Percentiles rank a stretch among this genome's conserved stretches.
Conservation (phyloP, 2,329 filamentous ascomycete species). For the Colletotrichum aenigma region DNA sequence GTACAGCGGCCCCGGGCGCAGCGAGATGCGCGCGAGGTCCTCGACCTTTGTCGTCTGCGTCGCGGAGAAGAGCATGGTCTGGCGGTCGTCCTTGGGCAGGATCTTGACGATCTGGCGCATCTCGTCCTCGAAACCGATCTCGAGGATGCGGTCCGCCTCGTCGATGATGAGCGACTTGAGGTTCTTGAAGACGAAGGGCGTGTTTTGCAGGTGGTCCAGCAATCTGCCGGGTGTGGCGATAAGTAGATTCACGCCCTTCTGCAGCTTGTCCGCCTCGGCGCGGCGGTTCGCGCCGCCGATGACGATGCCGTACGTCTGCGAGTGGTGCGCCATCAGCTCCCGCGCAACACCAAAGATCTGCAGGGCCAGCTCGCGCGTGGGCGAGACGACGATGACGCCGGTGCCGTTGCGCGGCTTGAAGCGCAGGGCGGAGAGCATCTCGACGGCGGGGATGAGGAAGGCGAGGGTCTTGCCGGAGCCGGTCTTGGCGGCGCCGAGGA, state of each 20-base stretch:
- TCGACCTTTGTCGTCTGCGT: constrained; percentile 99
- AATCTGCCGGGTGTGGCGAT: constrained; percentile 93
- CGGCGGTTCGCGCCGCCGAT: constrained; percentile 93
- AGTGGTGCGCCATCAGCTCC: constrained; percentile 91
- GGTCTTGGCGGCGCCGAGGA: constrained; percentile 94
- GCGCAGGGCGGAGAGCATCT: constrained; percentile 86
- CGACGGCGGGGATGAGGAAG: constrained; percentile 91
- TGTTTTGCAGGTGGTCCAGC: constrained; percentile 93
- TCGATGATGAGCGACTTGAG: constrained; percentile 92
- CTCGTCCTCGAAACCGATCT: constrained; percentile 98
- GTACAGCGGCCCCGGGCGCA: constrained; percentile 89
- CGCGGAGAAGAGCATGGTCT: constrained; percentile 98
- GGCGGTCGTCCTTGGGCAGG: constrained; percentile 81
- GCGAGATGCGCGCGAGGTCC: constrained; percentile 91
- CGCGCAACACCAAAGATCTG: constrained; percentile 96
- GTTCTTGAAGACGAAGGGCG: constrained; percentile 91
- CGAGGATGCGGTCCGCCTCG: constrained; percentile 94
- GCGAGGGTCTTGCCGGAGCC: constrained; percentile 95
- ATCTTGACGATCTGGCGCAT: constrained; percentile 98
- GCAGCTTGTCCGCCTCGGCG: constrained; percentile 92
- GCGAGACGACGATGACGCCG: constrained; percentile 90
- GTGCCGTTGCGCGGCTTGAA: constrained; percentile 96
- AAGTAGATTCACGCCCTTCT: constrained; percentile 91
- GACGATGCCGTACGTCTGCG: constrained; percentile 92
- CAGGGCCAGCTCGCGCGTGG: constrained; percentile 90